phyloP scores from a whole-genome alignment of 179 eudicot genomes.

The Silene vulgaris region DNA sequence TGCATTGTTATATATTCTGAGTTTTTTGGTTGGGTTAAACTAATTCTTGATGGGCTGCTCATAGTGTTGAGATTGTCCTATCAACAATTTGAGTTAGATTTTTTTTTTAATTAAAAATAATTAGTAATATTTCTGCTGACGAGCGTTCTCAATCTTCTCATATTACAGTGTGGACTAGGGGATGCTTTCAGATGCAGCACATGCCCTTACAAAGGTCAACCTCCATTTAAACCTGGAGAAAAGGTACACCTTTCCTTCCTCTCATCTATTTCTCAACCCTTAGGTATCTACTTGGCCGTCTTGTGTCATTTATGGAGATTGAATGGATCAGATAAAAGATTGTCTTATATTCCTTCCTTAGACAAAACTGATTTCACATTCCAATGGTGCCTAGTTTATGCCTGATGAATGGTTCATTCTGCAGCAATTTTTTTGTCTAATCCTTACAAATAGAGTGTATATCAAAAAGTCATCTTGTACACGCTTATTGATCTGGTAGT shows the following conservation, averaged over 20 bases:
- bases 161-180: slow-evolving; percentile 82
- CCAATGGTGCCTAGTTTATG: background rate
- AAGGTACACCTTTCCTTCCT: slow-evolving; percentile 46
- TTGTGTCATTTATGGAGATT: background rate
- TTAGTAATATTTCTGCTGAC: background rate
- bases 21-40: too few relatives aligned
- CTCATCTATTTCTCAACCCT: background rate
- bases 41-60: background rate
- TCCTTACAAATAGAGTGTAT: background rate
- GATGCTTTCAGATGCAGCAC: slow-evolving; percentile 94
- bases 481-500: background rate
- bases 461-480: background rate
- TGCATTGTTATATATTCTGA: background rate
- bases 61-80: background rate
- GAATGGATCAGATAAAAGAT: background rate
- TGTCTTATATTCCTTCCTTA: background rate
- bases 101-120: background rate
- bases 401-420: background rate
- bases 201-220: slow-evolving; percentile 93
- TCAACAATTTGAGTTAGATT: background rate
- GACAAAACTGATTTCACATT: background rate
- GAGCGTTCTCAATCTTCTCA: background rate
- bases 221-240: slow-evolving; percentile 84
- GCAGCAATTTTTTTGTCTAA: background rate
- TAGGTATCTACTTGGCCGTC: background rate